phyloP scores from a whole-genome alignment of 345 rosid species.

The Ceriops zippeliana region DNA sequence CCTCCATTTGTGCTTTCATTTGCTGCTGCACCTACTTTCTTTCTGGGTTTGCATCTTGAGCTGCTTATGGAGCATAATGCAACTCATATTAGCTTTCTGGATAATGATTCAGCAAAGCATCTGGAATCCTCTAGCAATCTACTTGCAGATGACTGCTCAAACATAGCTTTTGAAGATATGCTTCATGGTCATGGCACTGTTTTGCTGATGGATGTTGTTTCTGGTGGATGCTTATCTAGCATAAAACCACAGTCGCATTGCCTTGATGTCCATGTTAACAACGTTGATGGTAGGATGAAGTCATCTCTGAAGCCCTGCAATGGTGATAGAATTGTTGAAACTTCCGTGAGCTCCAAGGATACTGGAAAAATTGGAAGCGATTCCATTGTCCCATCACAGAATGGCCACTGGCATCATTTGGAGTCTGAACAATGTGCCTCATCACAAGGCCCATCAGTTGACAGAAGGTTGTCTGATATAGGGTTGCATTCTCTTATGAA shows the following conservation, averaged over 20 bases:
- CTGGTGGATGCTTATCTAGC: constrained; percentile 14
- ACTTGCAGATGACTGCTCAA: constrained; percentile 29
- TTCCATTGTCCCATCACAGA: constrained; percentile 26
- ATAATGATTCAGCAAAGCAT: constrained; percentile 36
- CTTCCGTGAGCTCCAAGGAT: constrained; percentile 29
- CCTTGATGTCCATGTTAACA: constrained; percentile 14
- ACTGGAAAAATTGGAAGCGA: constrained; percentile 30
- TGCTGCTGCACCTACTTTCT: constrained; percentile 57
- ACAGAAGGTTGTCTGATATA: constrained; percentile 26
- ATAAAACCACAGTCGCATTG: constrained; percentile 15
- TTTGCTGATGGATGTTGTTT: constrained; percentile 19
- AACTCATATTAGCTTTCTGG: constrained; percentile 26
- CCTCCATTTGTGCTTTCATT: constrained; percentile 51
- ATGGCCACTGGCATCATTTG: constrained; percentile 23
- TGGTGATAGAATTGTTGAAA: constrained; percentile 17
- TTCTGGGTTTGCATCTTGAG: constrained; percentile 59
- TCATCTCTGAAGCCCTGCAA: constrained; percentile 17
- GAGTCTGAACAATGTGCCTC: constrained; percentile 25
- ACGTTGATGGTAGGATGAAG: constrained; percentile 14
- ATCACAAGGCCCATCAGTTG: constrained; percentile 25
- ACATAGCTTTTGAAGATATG: constrained; percentile 26
- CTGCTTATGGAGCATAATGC: constrained; percentile 53
- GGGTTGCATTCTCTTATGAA: constrained; percentile 33
- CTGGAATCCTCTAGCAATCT: constrained; percentile 31
- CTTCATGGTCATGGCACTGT: constrained; percentile 13